Conservation (phyloP, 2,329 filamentous ascomycete species). For the Colletotrichum brevisporum region DNA sequence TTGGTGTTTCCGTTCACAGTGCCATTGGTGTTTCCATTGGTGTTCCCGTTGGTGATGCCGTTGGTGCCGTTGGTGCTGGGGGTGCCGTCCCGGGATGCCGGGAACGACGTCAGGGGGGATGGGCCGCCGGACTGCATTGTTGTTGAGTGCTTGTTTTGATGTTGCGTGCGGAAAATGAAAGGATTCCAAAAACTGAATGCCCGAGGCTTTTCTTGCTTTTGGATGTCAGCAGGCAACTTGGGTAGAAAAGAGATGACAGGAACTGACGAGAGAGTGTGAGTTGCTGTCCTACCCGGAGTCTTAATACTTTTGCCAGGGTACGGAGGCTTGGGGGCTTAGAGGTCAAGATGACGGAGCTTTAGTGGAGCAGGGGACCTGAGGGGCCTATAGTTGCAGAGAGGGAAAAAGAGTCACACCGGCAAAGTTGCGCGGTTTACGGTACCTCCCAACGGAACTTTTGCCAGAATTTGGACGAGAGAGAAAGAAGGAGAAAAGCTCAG, state of each 20-base stretch:
- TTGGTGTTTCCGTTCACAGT: constrained; percentile 40
- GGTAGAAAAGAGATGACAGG: constrained; percentile 2
- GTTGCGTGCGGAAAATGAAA: background rate
- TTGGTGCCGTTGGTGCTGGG: constrained; percentile 40
- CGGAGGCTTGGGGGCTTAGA: background rate
- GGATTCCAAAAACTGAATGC: background rate
- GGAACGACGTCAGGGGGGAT: constrained; percentile 52
- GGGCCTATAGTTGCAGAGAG: constrained; percentile 19
- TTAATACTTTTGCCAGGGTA: too few relatives aligned
- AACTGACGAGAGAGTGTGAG: constrained; percentile 8
- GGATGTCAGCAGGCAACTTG: background rate
- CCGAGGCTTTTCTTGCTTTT: background rate
- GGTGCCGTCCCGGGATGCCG: constrained; percentile 49
- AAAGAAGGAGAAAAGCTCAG: background rate
- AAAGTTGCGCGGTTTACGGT: constrained; percentile 4
- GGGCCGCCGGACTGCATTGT: constrained; percentile 58
- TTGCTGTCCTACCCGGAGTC: background rate
- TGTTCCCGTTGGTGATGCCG: too few relatives aligned
- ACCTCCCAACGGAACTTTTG: constrained; percentile 9
- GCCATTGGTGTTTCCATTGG: constrained; percentile 21
- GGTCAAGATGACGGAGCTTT: constrained; percentile 38
- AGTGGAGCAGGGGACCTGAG: constrained; percentile 24
- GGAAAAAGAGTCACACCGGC: constrained; percentile 28
- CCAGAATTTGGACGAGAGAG: background rate
- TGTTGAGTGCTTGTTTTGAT: background rate